Conservation (phyloP, 345 rosid genomes). For the Eutrema heterophyllum region DNA sequence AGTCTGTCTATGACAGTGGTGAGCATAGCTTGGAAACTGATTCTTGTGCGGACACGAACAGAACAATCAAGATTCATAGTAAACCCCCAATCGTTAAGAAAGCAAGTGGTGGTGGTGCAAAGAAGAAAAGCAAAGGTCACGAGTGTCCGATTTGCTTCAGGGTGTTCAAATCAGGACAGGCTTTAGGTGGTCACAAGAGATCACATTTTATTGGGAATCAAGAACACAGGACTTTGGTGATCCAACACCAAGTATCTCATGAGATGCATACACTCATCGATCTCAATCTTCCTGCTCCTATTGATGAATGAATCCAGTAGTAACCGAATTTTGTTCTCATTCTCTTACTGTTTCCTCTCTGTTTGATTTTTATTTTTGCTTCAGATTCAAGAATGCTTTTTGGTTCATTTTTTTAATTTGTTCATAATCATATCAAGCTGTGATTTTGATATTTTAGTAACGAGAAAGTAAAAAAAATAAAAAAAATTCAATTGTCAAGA, state of each 20-base stretch:
- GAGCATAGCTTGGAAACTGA: conserved; percentile 50
- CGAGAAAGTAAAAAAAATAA: neutral
- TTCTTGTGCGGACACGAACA: conserved; percentile 36
- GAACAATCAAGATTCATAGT: conserved; percentile 27
- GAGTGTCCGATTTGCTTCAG: conserved; percentile 88
- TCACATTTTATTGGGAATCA: conserved; percentile 79
- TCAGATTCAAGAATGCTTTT: conserved; percentile 17
- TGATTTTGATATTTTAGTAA: neutral
- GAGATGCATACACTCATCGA: conserved; percentile 56
- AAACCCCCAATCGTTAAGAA: conserved; percentile 35
- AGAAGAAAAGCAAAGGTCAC: conserved; percentile 63
- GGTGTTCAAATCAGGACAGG: conserved; percentile 90
- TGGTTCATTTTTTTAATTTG: neutral
- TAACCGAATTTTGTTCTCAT: neutral
- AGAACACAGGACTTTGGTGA: conserved; percentile 48
- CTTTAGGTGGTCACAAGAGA: conserved; percentile 95
- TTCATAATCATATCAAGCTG: neutral
- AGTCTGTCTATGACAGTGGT: conserved; percentile 44
- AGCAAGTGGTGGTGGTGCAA: conserved; percentile 29
- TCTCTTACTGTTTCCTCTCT: neutral
- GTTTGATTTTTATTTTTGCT: neutral
- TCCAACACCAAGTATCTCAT: conserved; percentile 41
- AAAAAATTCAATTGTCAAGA: neutral
- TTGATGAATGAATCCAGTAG: conserved; percentile 25
- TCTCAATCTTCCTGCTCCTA: conserved; percentile 87